phyloP scores from a whole-genome alignment of 805 yeast species.

The Candida quercuum region DNA sequence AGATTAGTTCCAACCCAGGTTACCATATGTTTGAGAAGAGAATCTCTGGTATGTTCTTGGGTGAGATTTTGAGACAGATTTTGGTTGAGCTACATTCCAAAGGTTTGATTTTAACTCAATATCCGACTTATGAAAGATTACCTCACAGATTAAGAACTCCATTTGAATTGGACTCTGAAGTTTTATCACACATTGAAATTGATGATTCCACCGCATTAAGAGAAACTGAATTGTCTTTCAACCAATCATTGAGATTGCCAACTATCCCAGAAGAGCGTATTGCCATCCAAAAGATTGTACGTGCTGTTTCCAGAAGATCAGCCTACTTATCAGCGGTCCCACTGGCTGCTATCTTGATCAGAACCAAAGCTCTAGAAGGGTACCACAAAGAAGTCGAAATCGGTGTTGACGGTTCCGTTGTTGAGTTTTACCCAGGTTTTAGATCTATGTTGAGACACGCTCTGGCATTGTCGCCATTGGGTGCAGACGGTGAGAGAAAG shows the following conservation, averaged over 20 bases:
- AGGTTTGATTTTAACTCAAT: slow-evolving; percentile 55
- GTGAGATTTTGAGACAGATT: slow-evolving; percentile 78
- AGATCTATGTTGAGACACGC: slow-evolving; percentile 78
- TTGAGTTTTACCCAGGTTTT: slow-evolving; percentile 91
- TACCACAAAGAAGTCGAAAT: slow-evolving; percentile 77
- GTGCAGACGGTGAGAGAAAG: slow-evolving; percentile 69
- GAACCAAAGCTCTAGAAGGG: slow-evolving; percentile 57
- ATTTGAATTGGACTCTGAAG: slow-evolving; percentile 76
- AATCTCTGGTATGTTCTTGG: slow-evolving; percentile 87
- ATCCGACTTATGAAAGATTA: slow-evolving; percentile 31
- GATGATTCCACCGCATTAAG: slow-evolving; percentile 73
- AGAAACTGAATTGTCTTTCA: slow-evolving; percentile 63
- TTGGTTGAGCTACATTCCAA: slow-evolving; percentile 61
- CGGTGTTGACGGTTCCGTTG: slow-evolving; percentile 94
- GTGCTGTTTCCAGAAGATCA: slow-evolving; percentile 83
- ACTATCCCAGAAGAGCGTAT: slow-evolving; percentile 67
- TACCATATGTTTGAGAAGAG: slow-evolving; percentile 91
- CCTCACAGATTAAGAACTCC: slow-evolving; percentile 67
- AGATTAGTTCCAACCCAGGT: slow-evolving; percentile 72
- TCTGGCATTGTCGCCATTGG: slow-evolving; percentile 60
- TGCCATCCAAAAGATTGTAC: slow-evolving; percentile 66
- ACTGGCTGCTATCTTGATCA: slow-evolving; percentile 70
- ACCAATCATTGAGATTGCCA: slow-evolving; percentile 62
- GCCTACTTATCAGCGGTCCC: slow-evolving; percentile 88
- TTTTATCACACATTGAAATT: slow-evolving; percentile 78